Base-by-base conservation (phyloP, 371 early-diverging fungal genomes). In the Rhizopus arrhizus region DNA sequence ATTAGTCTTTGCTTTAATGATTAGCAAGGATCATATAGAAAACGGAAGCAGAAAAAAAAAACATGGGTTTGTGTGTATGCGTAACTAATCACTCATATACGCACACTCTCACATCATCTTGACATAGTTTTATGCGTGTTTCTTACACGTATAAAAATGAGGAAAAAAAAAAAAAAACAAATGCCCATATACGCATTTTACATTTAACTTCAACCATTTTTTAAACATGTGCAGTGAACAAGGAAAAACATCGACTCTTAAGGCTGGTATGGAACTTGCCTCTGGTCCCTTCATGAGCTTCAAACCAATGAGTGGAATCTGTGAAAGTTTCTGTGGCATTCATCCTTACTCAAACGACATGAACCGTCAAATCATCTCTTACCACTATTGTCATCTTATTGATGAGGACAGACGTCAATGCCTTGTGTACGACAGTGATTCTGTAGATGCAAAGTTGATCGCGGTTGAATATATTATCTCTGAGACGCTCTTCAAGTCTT, bases 391-490 rank as follows among this genome's bases (percentile, higher is more conserved):
- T 59, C 36, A 68, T 29, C 62, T 69, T 51, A 31, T 82, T 31
- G 76, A 78, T 51, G 76, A 78, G 48, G 78, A 81, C 13, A 59
- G 77, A 15, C 82, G 78, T 16, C 84, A 84, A 65, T 84, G 84
- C 43, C 29, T 84, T 32, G 72, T 84, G 11, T 81, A 84, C 51
- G 82, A 82, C 54, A 61, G 66, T 15, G 56, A 69, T 57, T 35
- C 52, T 7, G 31, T 65, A 35, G 55, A 69, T 47, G 84, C 80
- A 12, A 65, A 74, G 9, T 45, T 84, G 42, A 75, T 81, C 31
- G 84, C 72, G n/a, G 70, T 84, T 28, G 84, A 84, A 61, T 84
- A 80, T 52, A 75, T 81, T 32, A 84, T 84, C 16, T 78, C 82
- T 6, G 74, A 78, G 46, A 69, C 64, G 31, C 59, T 80, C 3